Percentiles rank a stretch among this genome's conserved stretches.
phyloP scores from a whole-genome alignment of 805 yeast genomes.

The Lipomyces sp. region DNA sequence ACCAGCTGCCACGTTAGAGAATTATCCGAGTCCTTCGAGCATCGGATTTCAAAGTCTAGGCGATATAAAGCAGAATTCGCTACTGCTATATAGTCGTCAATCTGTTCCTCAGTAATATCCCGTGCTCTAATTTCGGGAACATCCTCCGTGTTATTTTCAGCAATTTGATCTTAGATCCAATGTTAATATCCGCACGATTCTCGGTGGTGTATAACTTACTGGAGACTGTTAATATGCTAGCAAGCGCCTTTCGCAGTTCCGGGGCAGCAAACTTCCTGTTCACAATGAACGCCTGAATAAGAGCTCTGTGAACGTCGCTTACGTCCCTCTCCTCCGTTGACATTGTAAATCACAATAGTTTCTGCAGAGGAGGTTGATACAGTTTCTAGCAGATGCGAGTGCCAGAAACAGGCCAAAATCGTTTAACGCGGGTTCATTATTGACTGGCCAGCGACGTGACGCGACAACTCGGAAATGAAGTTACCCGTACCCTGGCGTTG shows the following conservation, averaged over 20 bases:
- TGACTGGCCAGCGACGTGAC: not conserved
- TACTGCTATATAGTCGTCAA: constrained; percentile 20
- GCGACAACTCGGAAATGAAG: not conserved
- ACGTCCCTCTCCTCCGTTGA: not conserved
- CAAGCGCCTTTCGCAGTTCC: constrained; percentile 19
- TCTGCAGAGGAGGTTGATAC: not conserved
- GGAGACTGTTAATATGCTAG: constrained; percentile 21
- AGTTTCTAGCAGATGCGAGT: not conserved
- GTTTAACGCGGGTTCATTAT: too few relatives aligned
- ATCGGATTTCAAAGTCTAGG: constrained; percentile 31
- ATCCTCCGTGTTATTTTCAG: not conserved
- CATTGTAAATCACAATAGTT: not conserved
- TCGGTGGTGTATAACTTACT: constrained; percentile 19
- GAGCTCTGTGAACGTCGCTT: constrained; percentile 29
- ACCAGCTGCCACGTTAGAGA: constrained; percentile 30
- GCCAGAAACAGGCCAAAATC: not conserved
- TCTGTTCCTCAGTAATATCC: constrained; percentile 23
- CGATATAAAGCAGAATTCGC: constrained; percentile 23
- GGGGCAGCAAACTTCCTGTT: constrained; percentile 14
- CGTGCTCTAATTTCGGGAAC: constrained; percentile 9
- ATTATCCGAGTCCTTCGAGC: constrained; percentile 11
- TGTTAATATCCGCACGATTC: not conserved
- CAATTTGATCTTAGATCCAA: not conserved
- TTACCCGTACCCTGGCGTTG: not conserved
- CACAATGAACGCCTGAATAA: constrained; percentile 28